phyloP scores from a whole-genome alignment of 2,329 filamentous ascomycete genomes.

The Ramichloridium luteum region DNA sequence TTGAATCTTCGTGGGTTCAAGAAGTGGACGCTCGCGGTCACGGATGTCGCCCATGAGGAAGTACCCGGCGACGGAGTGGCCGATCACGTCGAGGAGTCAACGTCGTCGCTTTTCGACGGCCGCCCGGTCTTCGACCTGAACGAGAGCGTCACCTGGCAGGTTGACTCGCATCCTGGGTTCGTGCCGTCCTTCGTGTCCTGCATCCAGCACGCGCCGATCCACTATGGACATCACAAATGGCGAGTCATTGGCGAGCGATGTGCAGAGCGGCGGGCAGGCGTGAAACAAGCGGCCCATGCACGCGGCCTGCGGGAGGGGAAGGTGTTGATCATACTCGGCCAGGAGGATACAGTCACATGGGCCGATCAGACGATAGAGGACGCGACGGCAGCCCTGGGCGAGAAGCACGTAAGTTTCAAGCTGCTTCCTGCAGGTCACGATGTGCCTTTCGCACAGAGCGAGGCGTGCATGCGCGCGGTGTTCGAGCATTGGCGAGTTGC shows the following conservation, averaged over 20 bases:
- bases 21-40: slow-evolving; percentile 1
- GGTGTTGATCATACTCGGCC: slow-evolving; percentile 54
- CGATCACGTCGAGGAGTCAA: slow-evolving; percentile 14
- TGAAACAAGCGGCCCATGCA: slow-evolving; percentile 16
- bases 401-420: slow-evolving; percentile 44
- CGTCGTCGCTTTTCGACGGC: slow-evolving; percentile 35
- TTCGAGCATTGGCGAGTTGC: slow-evolving; percentile 28
- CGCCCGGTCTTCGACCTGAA: slow-evolving; percentile 46
- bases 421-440: slow-evolving; percentile 56
- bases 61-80: slow-evolving; percentile 10
- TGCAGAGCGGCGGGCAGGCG: slow-evolving; percentile 27
- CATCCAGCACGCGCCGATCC: slow-evolving; percentile 58
- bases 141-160: slow-evolving; percentile 56
- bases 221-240: slow-evolving; percentile 53
- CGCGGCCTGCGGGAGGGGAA: slow-evolving; percentile 34
- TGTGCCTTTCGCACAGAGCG: slow-evolving; percentile 50
- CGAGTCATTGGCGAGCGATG: slow-evolving; percentile 41
- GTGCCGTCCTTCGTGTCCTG: slow-evolving; percentile 58
- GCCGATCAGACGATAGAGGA: slow-evolving; percentile 53
- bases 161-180: slow-evolving; percentile 54
- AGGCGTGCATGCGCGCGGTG: slow-evolving; percentile 46
- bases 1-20: slow-evolving; percentile 1
- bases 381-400: slow-evolving; percentile 44
- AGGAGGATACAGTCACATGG: slow-evolving; percentile 55
- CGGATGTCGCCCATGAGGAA: slow-evolving; percentile 14